These are phyloP conservation scores for Carex myosuroides DNA, from an alignment of 176 grass and related monocot genomes.

Conservation along the genomic window DNA sequence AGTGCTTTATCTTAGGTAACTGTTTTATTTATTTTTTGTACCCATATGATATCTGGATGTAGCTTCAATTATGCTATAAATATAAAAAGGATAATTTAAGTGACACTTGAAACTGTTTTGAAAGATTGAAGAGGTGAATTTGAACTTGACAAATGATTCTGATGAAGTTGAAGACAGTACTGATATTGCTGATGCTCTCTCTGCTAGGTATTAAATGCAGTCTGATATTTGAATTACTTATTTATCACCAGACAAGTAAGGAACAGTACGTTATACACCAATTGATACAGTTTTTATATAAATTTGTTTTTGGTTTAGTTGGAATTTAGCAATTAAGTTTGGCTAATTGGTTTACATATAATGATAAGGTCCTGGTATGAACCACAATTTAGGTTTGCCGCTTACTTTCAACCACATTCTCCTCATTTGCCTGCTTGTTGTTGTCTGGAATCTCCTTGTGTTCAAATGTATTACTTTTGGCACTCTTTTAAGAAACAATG, in stretches of 20 bases:
- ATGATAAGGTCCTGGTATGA: neutral
- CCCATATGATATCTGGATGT: neutral
- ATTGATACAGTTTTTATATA: neutral
- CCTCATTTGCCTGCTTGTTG: constrained; percentile 17
- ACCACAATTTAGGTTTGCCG: neutral
- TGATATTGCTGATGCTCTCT: constrained; percentile 66
- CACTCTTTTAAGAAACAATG: constrained; percentile 7
- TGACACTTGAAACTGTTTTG: constrained; percentile 34
- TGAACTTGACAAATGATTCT: constrained; percentile 38
- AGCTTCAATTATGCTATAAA: constrained; percentile 31
- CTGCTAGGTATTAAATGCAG: constrained; percentile 49
- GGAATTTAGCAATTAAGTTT: neutral
- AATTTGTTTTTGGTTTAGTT: neutral
- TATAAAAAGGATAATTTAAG: constrained; percentile 35
- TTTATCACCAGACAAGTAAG: neutral
- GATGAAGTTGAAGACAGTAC: constrained; percentile 56
- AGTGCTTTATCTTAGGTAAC: neutral
- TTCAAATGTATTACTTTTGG: neutral
- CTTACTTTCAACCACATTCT: neutral
- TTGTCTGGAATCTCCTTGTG: constrained; percentile 13
- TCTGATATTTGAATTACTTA: constrained; percentile 19
- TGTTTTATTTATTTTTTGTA: constrained; percentile 6
- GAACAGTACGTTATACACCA: neutral
- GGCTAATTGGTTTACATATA: constrained; percentile 12
- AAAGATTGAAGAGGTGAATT: constrained; percentile 59